Conservation (phyloP, 495 filamentous ascomycete genomes). For the Xylaria grammica region DNA sequence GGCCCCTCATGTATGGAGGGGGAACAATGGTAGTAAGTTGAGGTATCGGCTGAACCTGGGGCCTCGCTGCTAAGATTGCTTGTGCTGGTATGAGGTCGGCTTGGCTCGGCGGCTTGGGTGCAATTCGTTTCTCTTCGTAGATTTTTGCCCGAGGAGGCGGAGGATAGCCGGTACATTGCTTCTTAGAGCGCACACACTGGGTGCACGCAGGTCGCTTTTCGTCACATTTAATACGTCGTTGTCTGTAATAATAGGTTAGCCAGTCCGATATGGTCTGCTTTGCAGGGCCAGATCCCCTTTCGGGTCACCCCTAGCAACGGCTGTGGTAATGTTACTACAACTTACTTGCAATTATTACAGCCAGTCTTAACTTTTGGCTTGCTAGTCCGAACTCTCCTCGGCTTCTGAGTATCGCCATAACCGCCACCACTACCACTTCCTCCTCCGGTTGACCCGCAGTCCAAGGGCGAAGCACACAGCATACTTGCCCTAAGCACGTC, state of each 20-base stretch:
- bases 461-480: not conserved
- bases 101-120: slow-evolving; percentile 45
- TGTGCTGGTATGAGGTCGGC: slow-evolving; percentile 24
- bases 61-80: not conserved
- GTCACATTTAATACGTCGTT: slow-evolving; percentile 70
- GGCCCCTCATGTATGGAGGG: not conserved
- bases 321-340: not conserved
- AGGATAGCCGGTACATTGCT: slow-evolving; percentile 57
- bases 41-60: not conserved
- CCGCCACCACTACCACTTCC: slow-evolving; percentile 13
- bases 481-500: slow-evolving; percentile 3
- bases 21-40: not conserved
- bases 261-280: slow-evolving; percentile 22
- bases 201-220: slow-evolving; percentile 64
- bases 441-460: slow-evolving; percentile 1
- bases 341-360: slow-evolving; percentile 64
- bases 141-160: slow-evolving; percentile 49
- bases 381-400: slow-evolving; percentile 48
- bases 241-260: slow-evolving; percentile 45
- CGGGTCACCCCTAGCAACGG: not conserved
- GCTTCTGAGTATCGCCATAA: slow-evolving; percentile 25
- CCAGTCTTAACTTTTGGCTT: slow-evolving; percentile 60
- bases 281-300: not conserved
- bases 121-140: slow-evolving; percentile 49
- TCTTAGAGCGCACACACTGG: slow-evolving; percentile 59